Percentiles rank a stretch among this genome's conserved stretches.
Evolutionary conservation across 2,329 filamentous ascomycete species (phyloP).

Genomic region (Dothiorella sarmentorum): DNA sequence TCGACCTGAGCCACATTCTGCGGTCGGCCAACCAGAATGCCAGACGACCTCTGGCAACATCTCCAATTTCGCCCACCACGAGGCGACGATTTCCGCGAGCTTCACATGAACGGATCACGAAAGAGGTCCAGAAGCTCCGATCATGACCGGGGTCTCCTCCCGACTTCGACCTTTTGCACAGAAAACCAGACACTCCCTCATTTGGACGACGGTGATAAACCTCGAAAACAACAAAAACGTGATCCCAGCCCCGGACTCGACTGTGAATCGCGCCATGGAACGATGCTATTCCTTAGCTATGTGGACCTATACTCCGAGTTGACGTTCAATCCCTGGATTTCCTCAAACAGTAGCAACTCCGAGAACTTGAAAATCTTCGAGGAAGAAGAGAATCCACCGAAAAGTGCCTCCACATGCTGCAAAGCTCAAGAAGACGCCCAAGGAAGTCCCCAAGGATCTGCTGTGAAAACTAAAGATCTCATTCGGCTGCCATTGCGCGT

Average conservation of each 20-base stretch:
- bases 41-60: neutral
- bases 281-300: neutral
- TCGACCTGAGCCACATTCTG: neutral
- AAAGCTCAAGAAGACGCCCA: neutral
- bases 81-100: neutral
- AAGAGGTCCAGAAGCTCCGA: neutral
- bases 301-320: neutral
- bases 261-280: too few relatives aligned
- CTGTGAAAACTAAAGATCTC: too few relatives aligned
- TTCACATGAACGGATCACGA: neutral
- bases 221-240: neutral
- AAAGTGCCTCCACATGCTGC: too few relatives aligned
- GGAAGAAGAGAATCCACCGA: neutral
- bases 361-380: too few relatives aligned
- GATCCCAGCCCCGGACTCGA: neutral
- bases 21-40: neutral
- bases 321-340: neutral
- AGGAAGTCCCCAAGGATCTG: too few relatives aligned
- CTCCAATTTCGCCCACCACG: neutral
- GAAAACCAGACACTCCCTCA: neutral
- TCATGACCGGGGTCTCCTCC: neutral
- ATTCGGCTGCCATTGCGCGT: neutral
- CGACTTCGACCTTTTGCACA: neutral
- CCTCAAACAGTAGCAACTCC: neutral
- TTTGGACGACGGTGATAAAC: neutral